phyloP scores from a whole-genome alignment of 2,329 filamentous ascomycete species.

The Lasiodiplodia citricola region DNA sequence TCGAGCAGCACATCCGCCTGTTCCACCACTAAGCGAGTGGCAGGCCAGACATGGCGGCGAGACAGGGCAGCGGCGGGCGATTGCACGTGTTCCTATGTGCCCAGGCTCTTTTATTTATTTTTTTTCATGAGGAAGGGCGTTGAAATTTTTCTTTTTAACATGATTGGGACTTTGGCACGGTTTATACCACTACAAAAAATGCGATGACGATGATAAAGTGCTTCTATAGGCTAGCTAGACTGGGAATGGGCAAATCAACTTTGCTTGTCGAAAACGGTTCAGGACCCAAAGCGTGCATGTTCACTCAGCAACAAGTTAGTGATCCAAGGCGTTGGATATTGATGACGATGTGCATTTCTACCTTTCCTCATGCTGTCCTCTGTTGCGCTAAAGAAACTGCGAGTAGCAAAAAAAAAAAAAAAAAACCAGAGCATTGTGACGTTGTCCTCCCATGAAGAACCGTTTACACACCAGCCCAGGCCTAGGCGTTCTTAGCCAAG shows the following conservation, averaged over 20 bases:
- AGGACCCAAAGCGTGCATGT: not conserved
- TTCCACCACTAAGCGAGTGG: conserved; percentile 79
- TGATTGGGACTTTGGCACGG: not conserved
- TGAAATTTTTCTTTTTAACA: conserved; percentile 12
- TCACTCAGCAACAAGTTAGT: not conserved
- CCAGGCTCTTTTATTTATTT: not conserved
- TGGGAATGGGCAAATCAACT: conserved; percentile 22
- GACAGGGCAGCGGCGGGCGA: not conserved
- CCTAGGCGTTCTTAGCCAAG: not conserved
- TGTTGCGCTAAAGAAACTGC: not conserved
- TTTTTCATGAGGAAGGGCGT: conserved; percentile 8
- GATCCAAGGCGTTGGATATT: not conserved
- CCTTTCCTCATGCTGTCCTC: not conserved
- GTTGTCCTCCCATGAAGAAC: not conserved
- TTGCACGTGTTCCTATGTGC: not conserved
- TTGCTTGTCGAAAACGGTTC: not conserved
- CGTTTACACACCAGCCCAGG: not conserved
- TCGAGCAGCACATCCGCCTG: conserved; percentile 90
- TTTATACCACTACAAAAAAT: conserved; percentile 24
- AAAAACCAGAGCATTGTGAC: not conserved
- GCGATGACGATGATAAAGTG: conserved; percentile 8
- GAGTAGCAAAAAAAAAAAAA: not conserved
- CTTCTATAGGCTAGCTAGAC: conserved; percentile 4
- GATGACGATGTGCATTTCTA: no score
- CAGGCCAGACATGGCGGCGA: not conserved